A percentile compares a stretch with the other conserved stretches of the same genome.
phyloP scores from a whole-genome alignment of 2,329 filamentous ascomycete species.

The Furcasterigmium sp. region DNA sequence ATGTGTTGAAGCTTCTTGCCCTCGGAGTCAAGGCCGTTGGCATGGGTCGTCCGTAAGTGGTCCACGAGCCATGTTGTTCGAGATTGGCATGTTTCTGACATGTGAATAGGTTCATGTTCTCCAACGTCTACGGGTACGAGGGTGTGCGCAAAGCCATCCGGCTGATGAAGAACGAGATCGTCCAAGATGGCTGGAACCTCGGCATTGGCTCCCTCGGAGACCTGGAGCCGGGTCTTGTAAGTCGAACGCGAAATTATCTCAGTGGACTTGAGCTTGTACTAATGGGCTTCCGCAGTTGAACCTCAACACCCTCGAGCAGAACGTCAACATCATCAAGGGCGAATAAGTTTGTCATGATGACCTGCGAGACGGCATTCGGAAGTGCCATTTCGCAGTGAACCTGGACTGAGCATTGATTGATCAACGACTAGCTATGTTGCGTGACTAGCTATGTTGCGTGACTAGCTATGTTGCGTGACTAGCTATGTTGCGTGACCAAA shows the following conservation, averaged over 20 bases:
- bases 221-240: conserved; percentile 9
- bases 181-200: conserved; percentile 26
- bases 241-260: not conserved
- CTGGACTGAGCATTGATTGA: too few relatives aligned
- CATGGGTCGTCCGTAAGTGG: conserved; percentile 29
- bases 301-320: not conserved
- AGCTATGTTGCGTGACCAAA: too few relatives aligned
- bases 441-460: too few relatives aligned
- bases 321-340: not conserved
- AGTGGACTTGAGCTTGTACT: not conserved
- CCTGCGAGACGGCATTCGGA: too few relatives aligned
- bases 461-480: too few relatives aligned
- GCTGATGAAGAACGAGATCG: conserved; percentile 42
- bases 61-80: not conserved
- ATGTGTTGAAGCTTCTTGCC: conserved; percentile 32
- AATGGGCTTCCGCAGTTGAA: not conserved
- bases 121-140: conserved; percentile 41
- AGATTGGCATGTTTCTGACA: not conserved
- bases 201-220: conserved; percentile 23
- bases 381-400: too few relatives aligned
- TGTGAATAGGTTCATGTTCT: conserved; percentile 37
- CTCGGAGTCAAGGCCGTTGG: conserved; percentile 34
- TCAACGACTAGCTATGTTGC: too few relatives aligned
- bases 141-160: conserved; percentile 40
- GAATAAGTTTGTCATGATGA: too few relatives aligned